These are phyloP conservation scores for Oenanthe javanica DNA, from an alignment of 140 eudicot species.

Conservation along the genomic window DNA sequence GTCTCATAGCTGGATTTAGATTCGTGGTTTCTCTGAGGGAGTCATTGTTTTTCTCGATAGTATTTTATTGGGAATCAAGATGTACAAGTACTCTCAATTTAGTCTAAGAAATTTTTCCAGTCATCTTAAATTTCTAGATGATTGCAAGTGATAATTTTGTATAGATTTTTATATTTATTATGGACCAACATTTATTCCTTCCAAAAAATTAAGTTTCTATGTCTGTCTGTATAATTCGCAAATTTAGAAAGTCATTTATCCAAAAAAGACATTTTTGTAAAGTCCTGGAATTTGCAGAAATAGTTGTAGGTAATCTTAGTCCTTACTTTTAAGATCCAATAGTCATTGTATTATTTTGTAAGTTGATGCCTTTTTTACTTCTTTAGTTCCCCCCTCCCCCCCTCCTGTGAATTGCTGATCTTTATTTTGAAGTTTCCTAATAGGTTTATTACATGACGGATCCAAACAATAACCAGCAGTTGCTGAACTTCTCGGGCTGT, in stretches of 20 bases:
- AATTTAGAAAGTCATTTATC: not conserved
- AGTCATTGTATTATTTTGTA: not conserved
- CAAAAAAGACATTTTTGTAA: not conserved
- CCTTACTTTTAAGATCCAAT: not conserved
- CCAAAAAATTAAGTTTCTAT: not conserved
- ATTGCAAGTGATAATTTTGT: not conserved
- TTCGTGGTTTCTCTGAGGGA: not conserved
- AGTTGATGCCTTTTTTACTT: not conserved
- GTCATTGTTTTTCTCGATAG: no score
- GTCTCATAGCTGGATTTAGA: not conserved
- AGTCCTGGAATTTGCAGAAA: not conserved
- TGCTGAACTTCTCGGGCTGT: slow-evolving; percentile 89
- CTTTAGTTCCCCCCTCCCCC: not conserved
- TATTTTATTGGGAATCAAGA: no score
- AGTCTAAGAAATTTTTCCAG: no score
- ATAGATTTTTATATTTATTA: not conserved
- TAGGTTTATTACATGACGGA: slow-evolving; percentile 91
- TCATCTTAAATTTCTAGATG: no score
- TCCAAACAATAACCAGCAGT: slow-evolving; percentile 41
- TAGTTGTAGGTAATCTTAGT: not conserved
- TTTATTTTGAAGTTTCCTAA: slow-evolving; percentile 10
- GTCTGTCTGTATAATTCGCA: not conserved
- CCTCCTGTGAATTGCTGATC: slow-evolving; percentile 8
- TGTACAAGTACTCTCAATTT: no score
- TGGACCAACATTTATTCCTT: not conserved